phyloP scores from a whole-genome alignment of 148 eudicot species.

The Arctostaphylos glauca region DNA sequence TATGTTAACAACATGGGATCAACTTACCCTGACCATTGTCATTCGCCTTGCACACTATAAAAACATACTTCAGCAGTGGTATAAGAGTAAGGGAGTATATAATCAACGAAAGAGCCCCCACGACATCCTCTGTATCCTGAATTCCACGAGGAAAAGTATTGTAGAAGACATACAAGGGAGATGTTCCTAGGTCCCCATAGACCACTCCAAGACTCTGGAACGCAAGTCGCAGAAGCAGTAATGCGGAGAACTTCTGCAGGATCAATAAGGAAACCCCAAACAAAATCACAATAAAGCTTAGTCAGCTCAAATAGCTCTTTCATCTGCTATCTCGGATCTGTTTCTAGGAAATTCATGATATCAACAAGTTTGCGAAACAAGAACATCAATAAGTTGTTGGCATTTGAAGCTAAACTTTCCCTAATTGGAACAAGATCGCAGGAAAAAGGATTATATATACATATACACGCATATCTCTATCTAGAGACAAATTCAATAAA shows the following conservation, averaged over 20 bases:
- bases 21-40: constrained; percentile 91
- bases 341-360: not conserved
- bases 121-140: constrained; percentile 64
- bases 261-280: constrained; percentile 18
- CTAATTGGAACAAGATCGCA: not conserved
- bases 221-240: constrained; percentile 74
- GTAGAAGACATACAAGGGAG: constrained; percentile 94
- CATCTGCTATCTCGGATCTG: not conserved
- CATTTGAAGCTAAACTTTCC: not conserved
- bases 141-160: constrained; percentile 83
- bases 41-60: constrained; percentile 86
- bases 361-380: not conserved
- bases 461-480: not conserved
- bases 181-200: constrained; percentile 96
- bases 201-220: constrained; percentile 99
- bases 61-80: constrained; percentile 88
- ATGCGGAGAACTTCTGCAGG: constrained; percentile 79
- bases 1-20: not conserved
- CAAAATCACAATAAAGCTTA: not conserved
- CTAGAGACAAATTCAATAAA: not conserved
- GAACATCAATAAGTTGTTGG: not conserved
- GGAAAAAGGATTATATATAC: not conserved
- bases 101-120: constrained; percentile 93
- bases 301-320: not conserved
- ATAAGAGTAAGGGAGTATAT: constrained; percentile 92